Percentiles rank a stretch among this genome's conserved stretches.
Evolutionary conservation across 2,329 filamentous ascomycete genomes (phyloP).

Genomic region (Sporothrix protearum): DNA sequence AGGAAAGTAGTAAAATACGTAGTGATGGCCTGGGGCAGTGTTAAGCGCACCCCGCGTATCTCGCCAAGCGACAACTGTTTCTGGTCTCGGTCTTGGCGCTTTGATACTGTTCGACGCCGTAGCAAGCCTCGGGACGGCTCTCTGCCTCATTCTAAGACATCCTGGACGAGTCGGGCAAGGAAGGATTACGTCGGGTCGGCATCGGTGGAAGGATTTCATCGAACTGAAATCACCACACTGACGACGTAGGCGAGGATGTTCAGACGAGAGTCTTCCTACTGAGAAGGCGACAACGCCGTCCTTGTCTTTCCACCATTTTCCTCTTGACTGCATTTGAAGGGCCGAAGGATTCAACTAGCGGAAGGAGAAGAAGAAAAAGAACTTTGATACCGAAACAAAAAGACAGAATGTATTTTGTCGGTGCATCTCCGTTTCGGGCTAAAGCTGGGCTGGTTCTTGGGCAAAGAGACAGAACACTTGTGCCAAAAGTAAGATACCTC

Average conservation of each 20-base stretch:
- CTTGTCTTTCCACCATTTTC: not conserved
- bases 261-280: not conserved
- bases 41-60: constrained; percentile 4
- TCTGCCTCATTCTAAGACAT: not conserved
- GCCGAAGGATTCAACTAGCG: not conserved
- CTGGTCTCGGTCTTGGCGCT: not conserved
- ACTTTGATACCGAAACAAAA: not conserved
- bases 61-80: not conserved
- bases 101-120: not conserved
- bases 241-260: not conserved
- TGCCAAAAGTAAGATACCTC: constrained; percentile 1
- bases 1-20: not conserved
- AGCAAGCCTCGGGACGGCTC: not conserved
- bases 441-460: too few relatives aligned
- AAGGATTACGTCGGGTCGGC: not conserved
- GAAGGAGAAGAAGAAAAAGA: not conserved
- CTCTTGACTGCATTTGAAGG: not conserved
- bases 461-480: too few relatives aligned
- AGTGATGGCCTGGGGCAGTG: not conserved
- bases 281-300: not conserved
- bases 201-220: not conserved
- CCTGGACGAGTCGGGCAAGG: not conserved
- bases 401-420: not conserved
- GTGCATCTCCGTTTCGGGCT: not conserved
- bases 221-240: not conserved